phyloP scores from a whole-genome alignment of 257 asterid genomes.

The Solanum raphanifolium region DNA sequence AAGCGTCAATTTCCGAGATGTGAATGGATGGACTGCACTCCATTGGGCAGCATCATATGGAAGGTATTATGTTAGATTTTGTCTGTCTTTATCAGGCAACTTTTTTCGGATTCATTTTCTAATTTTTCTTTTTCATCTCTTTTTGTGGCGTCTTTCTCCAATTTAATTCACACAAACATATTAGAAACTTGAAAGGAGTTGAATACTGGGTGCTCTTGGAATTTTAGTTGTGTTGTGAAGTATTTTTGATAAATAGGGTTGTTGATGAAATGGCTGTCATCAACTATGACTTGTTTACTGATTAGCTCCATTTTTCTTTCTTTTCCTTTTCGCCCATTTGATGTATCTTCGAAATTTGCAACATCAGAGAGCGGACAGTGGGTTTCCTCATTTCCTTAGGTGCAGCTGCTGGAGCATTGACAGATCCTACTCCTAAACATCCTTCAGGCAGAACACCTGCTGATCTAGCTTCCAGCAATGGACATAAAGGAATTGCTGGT shows the following conservation, averaged over 20 bases:
- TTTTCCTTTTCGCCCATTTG: conserved; percentile 1
- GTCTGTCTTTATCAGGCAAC: neutral
- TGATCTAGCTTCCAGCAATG: conserved; percentile 76
- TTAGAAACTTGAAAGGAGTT: neutral
- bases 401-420: conserved; percentile 67
- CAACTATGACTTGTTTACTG: neutral
- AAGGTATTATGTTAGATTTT: conserved; percentile 34
- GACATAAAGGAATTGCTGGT: conserved; percentile 94
- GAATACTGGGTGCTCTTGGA: neutral
- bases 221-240: neutral
- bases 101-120: neutral
- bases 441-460: conserved; percentile 73
- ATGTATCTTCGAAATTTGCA: conserved; percentile 6
- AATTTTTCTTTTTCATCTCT: neutral
- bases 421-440: conserved; percentile 71
- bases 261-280: neutral
- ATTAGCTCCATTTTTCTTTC: neutral
- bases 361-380: conserved; percentile 64
- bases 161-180: neutral
- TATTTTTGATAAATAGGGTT: neutral
- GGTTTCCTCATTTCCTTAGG: conserved; percentile 66
- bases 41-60: conserved; percentile 97
- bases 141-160: neutral
- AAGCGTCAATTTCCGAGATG: conserved; percentile 74
- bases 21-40: conserved; percentile 90